These are phyloP conservation scores for Pichia insulana DNA, from an alignment of 805 yeast species.

Conservation along the genomic window DNA sequence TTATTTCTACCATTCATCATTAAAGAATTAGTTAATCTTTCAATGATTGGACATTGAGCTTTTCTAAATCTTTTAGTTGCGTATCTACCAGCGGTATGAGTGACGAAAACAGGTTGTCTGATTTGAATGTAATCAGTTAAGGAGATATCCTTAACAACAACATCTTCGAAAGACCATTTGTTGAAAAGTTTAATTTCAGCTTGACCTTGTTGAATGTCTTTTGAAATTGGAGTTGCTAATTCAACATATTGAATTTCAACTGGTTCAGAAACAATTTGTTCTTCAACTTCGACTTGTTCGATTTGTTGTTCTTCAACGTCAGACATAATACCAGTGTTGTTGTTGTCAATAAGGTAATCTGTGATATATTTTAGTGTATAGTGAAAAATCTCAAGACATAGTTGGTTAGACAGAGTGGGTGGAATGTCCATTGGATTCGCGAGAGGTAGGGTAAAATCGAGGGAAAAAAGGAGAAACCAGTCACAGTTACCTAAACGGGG, in stretches of 20 bases:
- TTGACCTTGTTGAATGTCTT: slow-evolving; percentile 92
- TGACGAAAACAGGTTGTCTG: slow-evolving; percentile 93
- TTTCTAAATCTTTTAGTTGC: slow-evolving; percentile 99
- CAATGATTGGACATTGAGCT: slow-evolving; percentile 98
- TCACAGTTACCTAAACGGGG: slow-evolving; percentile 5
- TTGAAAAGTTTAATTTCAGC: slow-evolving; percentile 96
- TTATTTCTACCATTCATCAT: slow-evolving; percentile 99
- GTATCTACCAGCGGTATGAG: slow-evolving; percentile 99
- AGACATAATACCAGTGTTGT: slow-evolving; percentile 59
- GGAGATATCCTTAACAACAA: slow-evolving; percentile 95
- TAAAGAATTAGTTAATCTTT: slow-evolving; percentile 98
- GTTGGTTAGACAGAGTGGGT: too few relatives aligned
- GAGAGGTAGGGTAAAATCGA: too few relatives aligned
- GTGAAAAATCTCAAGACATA: too few relatives aligned
- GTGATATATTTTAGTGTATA: too few relatives aligned
- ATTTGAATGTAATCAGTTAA: slow-evolving; percentile 97
- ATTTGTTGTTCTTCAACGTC: slow-evolving; percentile 50
- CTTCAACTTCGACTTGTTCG: slow-evolving; percentile 25
- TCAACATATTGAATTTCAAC: slow-evolving; percentile 69
- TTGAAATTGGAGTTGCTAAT: slow-evolving; percentile 94
- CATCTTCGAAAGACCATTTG: slow-evolving; percentile 99
- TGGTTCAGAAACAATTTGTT: slow-evolving; percentile 79
- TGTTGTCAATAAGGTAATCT: too few relatives aligned
- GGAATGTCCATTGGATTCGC: too few relatives aligned
- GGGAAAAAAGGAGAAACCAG: too few relatives aligned